phyloP scores from a whole-genome alignment of 352 stramenopile genomes.

The Phytophthora brassicae region DNA sequence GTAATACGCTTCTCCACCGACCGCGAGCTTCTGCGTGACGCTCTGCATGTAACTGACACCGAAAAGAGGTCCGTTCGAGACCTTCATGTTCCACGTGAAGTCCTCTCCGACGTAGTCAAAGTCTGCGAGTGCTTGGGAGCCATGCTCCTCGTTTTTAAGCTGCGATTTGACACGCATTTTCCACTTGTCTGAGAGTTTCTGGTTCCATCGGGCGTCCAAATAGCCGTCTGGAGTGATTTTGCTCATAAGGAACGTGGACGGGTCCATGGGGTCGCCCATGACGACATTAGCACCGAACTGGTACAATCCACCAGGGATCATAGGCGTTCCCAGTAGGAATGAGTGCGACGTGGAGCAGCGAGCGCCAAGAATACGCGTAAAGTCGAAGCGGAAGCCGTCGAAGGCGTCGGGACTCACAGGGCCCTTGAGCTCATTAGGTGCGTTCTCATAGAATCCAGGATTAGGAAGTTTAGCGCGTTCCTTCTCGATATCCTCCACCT shows the following conservation, averaged over 20 bases:
- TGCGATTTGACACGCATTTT: constrained; percentile 88
- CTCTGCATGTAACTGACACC: constrained; percentile 89
- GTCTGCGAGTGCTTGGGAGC: constrained; percentile 79
- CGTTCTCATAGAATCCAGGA: constrained; percentile 84
- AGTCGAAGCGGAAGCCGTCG: constrained; percentile 88
- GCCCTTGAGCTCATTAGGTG: constrained; percentile 80
- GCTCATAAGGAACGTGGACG: constrained; percentile 83
- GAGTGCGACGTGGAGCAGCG: constrained; percentile 85
- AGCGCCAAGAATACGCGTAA: constrained; percentile 79
- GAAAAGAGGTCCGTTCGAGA: constrained; percentile 85
- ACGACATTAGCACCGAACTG: constrained; percentile 88
- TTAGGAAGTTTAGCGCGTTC: constrained; percentile 70
- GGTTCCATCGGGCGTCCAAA: constrained; percentile 84
- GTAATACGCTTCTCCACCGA: constrained; percentile 88
- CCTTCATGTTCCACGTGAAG: constrained; percentile 90
- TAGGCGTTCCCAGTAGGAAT: constrained; percentile 78
- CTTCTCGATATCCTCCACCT: constrained; percentile 82
- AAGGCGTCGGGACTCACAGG: constrained; percentile 81
- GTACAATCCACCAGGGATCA: constrained; percentile 85
- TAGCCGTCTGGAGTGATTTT: constrained; percentile 86
- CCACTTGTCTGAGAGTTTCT: constrained; percentile 67
- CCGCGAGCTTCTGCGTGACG: constrained; percentile 72
- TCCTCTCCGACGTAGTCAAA: constrained; percentile 83
- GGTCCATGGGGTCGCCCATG: constrained; percentile 74
- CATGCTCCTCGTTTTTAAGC: constrained; percentile 80